Percentiles rank a stretch among this genome's conserved stretches.
phyloP scores from a whole-genome alignment of 2,329 filamentous ascomycete genomes.

The Calonectria ilicicola region DNA sequence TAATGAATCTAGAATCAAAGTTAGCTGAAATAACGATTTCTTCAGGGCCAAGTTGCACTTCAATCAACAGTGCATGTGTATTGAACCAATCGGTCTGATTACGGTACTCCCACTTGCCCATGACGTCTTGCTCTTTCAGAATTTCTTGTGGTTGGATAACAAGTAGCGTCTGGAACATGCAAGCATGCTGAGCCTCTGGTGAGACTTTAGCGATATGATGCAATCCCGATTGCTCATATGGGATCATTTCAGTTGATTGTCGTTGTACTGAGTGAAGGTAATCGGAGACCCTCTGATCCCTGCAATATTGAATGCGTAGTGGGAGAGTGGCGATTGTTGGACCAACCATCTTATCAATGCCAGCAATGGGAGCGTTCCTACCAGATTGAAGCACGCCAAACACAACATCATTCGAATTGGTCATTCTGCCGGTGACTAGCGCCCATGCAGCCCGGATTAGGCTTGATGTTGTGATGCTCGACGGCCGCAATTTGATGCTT shows the following conservation, averaged over 20 bases:
- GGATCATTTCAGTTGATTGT: constrained; percentile 23
- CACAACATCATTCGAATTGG: constrained; percentile 31
- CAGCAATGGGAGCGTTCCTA: constrained; percentile 35
- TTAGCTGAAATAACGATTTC: background rate
- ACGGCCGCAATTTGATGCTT: background rate
- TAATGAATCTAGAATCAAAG: constrained; percentile 8
- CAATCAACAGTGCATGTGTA: constrained; percentile 11
- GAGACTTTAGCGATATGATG: constrained; percentile 17
- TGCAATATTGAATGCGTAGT: constrained; percentile 42
- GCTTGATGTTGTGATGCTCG: constrained; percentile 18
- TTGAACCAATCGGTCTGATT: background rate
- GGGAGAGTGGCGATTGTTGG: constrained; percentile 30
- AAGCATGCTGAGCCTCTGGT: background rate
- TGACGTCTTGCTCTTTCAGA: background rate
- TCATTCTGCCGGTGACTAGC: constrained; percentile 32
- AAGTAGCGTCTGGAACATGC: constrained; percentile 24
- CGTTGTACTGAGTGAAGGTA: constrained; percentile 52
- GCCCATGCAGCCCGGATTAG: constrained; percentile 45
- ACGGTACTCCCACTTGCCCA: background rate
- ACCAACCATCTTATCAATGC: constrained; percentile 35
- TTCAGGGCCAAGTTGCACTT: background rate
- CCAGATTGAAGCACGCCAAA: constrained; percentile 42
- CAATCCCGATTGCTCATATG: constrained; percentile 26
- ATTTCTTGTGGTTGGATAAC: constrained; percentile 17
- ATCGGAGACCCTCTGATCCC: constrained; percentile 42